These are phyloP conservation scores for Sambucus nigra DNA, from an alignment of 129 eudicot genomes.

Conservation along the genomic window DNA sequence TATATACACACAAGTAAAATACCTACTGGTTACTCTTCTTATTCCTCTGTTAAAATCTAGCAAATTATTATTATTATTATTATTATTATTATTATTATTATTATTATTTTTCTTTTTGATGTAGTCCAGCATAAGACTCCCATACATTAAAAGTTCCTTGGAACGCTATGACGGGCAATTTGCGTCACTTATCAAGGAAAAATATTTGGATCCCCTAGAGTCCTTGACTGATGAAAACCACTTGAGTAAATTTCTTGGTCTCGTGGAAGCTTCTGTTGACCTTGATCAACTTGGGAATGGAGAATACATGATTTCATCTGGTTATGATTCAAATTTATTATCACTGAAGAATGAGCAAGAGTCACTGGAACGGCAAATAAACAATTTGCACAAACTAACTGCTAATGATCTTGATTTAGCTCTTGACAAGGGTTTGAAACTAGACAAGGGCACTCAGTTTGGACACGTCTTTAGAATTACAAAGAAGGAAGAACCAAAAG, in stretches of 20 bases:
- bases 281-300: slow-evolving; percentile 98
- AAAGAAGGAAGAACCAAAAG: slow-evolving; percentile 96
- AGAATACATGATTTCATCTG: slow-evolving; percentile 88
- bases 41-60: background rate
- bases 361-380: slow-evolving; percentile 58
- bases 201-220: slow-evolving; percentile 44
- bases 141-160: slow-evolving; percentile 69
- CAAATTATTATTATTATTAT: background rate
- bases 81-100: background rate
- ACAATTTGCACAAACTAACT: slow-evolving; percentile 54
- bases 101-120: slow-evolving; percentile 7
- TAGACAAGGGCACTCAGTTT: slow-evolving; percentile 91
- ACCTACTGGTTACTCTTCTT: background rate
- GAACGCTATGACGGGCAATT: slow-evolving; percentile 75
- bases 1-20: background rate
- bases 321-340: slow-evolving; percentile 56
- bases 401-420: slow-evolving; percentile 74
- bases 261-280: slow-evolving; percentile 84
- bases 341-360: slow-evolving; percentile 66
- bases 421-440: slow-evolving; percentile 60
- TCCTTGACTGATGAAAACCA: slow-evolving; percentile 60
- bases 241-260: slow-evolving; percentile 72
- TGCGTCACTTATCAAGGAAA: slow-evolving; percentile 55
- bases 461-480: slow-evolving; percentile 96
- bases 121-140: slow-evolving; percentile 92